Conservation (phyloP, 345 rosid species). For the Aegle marmelos region DNA sequence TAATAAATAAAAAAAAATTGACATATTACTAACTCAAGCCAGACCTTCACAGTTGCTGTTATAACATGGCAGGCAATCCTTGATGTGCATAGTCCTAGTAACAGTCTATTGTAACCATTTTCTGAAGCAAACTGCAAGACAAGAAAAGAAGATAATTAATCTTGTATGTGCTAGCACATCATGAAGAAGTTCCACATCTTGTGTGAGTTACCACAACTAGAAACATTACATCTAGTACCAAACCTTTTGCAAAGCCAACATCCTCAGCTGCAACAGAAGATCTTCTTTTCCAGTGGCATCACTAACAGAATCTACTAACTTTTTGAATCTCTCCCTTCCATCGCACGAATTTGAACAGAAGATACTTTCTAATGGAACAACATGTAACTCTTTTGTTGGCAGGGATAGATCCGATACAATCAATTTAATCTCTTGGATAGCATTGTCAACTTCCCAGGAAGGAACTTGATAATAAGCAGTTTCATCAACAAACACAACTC, state of each 20-base stretch:
- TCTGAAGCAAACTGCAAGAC: slow-evolving; percentile 61
- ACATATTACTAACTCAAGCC: slow-evolving; percentile 5
- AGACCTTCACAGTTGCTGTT: slow-evolving; percentile 85
- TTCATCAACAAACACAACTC: slow-evolving; percentile 83
- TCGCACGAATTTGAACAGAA: slow-evolving; percentile 43
- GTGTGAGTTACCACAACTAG: not conserved
- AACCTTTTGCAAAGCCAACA: slow-evolving; percentile 82
- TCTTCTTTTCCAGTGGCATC: slow-evolving; percentile 89
- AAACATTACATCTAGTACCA: slow-evolving; percentile 1
- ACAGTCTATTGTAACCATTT: slow-evolving; percentile 69
- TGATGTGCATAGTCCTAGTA: slow-evolving; percentile 76
- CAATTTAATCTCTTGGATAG: slow-evolving; percentile 44
- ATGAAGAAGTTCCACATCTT: not conserved
- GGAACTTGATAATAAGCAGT: slow-evolving; percentile 34
- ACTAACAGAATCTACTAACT: slow-evolving; percentile 46
- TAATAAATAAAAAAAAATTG: not conserved
- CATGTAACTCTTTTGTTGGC: slow-evolving; percentile 61
- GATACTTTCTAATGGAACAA: slow-evolving; percentile 54
- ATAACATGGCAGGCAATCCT: slow-evolving; percentile 86
- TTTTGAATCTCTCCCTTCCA: slow-evolving; percentile 46
- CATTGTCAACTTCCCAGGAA: slow-evolving; percentile 24
- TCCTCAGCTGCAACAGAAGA: slow-evolving; percentile 58
- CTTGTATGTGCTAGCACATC: not conserved
- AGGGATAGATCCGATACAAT: slow-evolving; percentile 48
- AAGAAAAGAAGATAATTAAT: not conserved